Conservation (phyloP, 2,329 filamentous ascomycete genomes). For the Cladophialophora exuberans region DNA sequence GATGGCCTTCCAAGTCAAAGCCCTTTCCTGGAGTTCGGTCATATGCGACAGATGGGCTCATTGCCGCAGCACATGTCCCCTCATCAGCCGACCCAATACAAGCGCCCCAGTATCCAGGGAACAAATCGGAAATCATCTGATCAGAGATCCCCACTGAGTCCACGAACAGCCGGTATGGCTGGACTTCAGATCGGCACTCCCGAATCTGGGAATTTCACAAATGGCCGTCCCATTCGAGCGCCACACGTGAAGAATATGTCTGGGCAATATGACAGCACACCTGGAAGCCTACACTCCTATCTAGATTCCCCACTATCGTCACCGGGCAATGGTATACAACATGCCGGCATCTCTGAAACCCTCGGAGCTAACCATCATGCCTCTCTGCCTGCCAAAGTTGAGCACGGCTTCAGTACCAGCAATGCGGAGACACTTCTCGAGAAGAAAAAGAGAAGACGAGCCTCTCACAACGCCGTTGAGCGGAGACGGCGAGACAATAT, state of each 20-base stretch:
- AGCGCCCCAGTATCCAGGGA: slow-evolving; percentile 64
- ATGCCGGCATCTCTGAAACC: slow-evolving; percentile 83
- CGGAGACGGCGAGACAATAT: slow-evolving; percentile 95
- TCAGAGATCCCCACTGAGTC: slow-evolving; percentile 78
- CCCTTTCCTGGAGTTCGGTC: slow-evolving; percentile 77
- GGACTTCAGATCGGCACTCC: slow-evolving; percentile 71
- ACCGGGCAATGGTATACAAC: slow-evolving; percentile 59
- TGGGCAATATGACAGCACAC: slow-evolving; percentile 88
- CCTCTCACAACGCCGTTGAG: slow-evolving; percentile 96
- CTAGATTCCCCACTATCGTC: slow-evolving; percentile 88
- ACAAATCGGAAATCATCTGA: slow-evolving; percentile 76
- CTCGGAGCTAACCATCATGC: slow-evolving; percentile 80
- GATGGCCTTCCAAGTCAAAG: slow-evolving; percentile 92
- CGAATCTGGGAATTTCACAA: slow-evolving; percentile 72
- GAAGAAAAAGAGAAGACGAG: slow-evolving; percentile 85
- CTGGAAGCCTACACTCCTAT: slow-evolving; percentile 79
- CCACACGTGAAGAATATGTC: slow-evolving; percentile 81
- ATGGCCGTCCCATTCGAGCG: slow-evolving; percentile 74
- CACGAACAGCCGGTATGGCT: slow-evolving; percentile 78
- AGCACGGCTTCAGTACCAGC: slow-evolving; percentile 54
- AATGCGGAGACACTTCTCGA: slow-evolving; percentile 83
- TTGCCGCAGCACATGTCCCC: slow-evolving; percentile 46
- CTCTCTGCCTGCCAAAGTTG: slow-evolving; percentile 87
- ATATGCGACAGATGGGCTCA: slow-evolving; percentile 65
- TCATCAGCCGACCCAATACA: slow-evolving; percentile 48